phyloP scores from a whole-genome alignment of 805 yeast genomes.

The Tetrapisispora fleetii region DNA sequence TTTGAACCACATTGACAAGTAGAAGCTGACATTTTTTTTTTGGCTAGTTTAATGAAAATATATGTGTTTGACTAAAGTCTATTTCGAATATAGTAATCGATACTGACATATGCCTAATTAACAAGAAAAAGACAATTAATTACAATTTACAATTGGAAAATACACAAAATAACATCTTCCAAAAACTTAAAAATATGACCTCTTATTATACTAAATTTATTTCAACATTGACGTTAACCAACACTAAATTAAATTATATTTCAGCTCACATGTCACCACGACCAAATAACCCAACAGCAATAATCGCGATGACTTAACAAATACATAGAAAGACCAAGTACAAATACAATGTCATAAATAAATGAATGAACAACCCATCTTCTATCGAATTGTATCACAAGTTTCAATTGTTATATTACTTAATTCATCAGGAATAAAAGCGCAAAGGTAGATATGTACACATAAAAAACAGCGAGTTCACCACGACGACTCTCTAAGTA shows the following conservation, averaged over 20 bases:
- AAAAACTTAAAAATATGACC: neutral
- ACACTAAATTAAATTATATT: no score
- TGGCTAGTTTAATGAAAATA: no score
- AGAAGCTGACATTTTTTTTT: neutral
- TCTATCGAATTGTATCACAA: neutral
- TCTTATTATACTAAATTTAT: neutral
- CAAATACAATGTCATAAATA: neutral
- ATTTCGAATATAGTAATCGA: neutral
- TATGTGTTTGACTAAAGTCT: no score
- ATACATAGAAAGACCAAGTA: neutral
- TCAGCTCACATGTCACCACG: neutral
- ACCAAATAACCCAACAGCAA: neutral
- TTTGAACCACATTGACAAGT: neutral
- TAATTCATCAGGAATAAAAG: no score
- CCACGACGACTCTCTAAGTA: no score
- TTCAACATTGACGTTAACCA: no score
- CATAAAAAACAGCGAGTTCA: no score
- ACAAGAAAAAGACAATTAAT: neutral
- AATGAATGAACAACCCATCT: neutral
- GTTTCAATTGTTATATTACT: no score
- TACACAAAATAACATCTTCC: neutral
- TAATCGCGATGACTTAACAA: neutral
- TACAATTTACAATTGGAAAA: no score
- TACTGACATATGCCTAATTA: neutral
- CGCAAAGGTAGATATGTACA: no score